Percentiles rank a stretch among this genome's conserved stretches.
Evolutionary conservation across 176 grass and related monocot species (phyloP).

Genomic region (Aegilops tauschii): DNA sequence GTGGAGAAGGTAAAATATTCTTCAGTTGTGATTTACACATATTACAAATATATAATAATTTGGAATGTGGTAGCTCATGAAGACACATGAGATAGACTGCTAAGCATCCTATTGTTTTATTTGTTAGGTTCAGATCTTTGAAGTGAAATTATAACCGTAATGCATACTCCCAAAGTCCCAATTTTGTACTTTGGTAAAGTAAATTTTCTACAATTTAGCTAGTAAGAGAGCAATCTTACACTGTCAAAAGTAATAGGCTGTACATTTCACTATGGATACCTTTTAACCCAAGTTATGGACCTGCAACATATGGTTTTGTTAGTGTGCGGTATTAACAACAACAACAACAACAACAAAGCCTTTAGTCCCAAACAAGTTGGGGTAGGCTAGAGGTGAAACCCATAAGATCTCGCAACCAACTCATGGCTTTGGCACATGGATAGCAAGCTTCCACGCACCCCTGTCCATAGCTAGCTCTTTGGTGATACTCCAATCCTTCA

Average conservation of each 20-base stretch:
- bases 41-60: not conserved
- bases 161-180: not conserved
- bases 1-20: conserved; percentile 39
- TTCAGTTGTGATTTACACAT: not conserved
- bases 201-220: conserved; percentile 13
- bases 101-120: not conserved
- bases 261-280: conserved; percentile 15
- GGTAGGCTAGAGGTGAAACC: too few species aligned
- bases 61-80: conserved; percentile 1
- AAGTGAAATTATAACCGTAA: not conserved
- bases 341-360: too few species aligned
- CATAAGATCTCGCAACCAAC: too few species aligned
- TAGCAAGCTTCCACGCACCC: too few species aligned
- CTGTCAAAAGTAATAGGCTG: not conserved
- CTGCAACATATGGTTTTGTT: not conserved
- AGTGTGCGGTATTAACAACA: not conserved
- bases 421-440: too few species aligned
- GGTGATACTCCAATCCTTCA: too few species aligned
- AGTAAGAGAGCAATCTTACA: conserved; percentile 4
- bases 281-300: conserved; percentile 13
- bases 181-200: not conserved
- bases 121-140: conserved; percentile 6
- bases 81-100: not conserved
- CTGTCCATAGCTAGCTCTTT: too few species aligned
- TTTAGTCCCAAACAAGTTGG: too few species aligned